Base-by-base conservation (phyloP, 768 basidiomycete genomes). In the Rhodosporidiobolus odoratus region DNA sequence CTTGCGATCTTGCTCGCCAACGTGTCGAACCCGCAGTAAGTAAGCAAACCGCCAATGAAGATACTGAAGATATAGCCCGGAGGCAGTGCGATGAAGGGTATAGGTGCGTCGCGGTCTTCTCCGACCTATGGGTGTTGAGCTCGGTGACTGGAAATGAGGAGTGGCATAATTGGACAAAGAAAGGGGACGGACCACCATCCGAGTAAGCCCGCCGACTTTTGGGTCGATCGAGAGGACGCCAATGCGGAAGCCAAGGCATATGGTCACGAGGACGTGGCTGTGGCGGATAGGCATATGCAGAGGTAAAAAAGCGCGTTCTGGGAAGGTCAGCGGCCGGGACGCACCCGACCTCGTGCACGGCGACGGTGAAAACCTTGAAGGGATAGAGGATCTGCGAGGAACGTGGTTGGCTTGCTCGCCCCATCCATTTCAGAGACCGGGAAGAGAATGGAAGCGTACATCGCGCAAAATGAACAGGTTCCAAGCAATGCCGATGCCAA, bases 21-120 rank as follows among this genome's bases (percentile, higher is more conserved):
- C 25, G 71, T 75, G 48, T 76, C 48, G 68, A 76, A 76, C 6
- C 75, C 75, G 41, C 65, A 67, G 45, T 73, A 75, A 1, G 66
- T 69, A 0, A 76, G 32, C 9, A 72, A 0, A 0, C 75, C 75
- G 19, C 75, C 75, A 19, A 71, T 32, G 16, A 75, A 2, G 54
- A 75, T 73, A 32, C 30, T 62, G 47, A 72, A 66, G 41, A 72
- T 23, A 58, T 69, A 76, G 0, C 75, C 72, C 1, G 37, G 3
- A 5, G 69, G 66, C 9, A 75, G 45, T 0, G 71, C 68, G 0
- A 57, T 60, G 34, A 73, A 27, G 0, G 71, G 71, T 0, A 73
- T 21, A 6, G 58, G 71, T 27, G 37, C 60, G 38, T 56, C 68
- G 32, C 38, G 61, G 37, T 65, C 41, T 19, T 64, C 48, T 47